Conservation (phyloP, 495 filamentous ascomycete genomes). For the Schizothecium vesticola region DNA sequence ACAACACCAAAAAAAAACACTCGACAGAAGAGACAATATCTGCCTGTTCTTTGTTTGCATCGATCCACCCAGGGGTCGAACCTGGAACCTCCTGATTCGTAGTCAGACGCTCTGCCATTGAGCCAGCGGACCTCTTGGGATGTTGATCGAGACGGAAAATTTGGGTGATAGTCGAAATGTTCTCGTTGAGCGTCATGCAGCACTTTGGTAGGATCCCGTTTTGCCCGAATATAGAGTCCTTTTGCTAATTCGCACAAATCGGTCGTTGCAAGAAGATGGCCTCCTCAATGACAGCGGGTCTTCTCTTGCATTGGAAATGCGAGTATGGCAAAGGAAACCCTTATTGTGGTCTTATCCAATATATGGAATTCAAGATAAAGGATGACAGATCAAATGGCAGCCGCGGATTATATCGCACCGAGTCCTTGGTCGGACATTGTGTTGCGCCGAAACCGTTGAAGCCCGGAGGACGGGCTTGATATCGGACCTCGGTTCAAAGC, state of each 20-base stretch:
- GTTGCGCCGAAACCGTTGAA: background rate
- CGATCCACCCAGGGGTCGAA: background rate
- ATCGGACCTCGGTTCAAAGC: background rate
- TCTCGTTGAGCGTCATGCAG: no score
- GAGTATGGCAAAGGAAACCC: background rate
- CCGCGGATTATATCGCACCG: background rate
- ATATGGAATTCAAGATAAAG: background rate
- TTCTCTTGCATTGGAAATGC: background rate
- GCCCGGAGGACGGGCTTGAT: background rate
- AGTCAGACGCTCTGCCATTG: background rate
- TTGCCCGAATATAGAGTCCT: no score
- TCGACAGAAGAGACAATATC: background rate
- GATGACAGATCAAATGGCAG: background rate
- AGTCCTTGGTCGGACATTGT: background rate
- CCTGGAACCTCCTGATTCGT: background rate
- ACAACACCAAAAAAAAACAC: background rate
- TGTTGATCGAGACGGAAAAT: background rate
- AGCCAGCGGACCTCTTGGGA: background rate
- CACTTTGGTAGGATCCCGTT: no score
- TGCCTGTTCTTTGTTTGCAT: background rate
- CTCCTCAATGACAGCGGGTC: background rate
- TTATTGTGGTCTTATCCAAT: background rate
- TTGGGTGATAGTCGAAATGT: background rate
- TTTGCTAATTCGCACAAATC: background rate
- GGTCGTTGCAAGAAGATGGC: no score